Percentiles rank a stretch among this genome's conserved stretches.
Evolutionary conservation across 2,329 filamentous ascomycete species (phyloP).

Genomic region (Aureobasidium sp.): DNA sequence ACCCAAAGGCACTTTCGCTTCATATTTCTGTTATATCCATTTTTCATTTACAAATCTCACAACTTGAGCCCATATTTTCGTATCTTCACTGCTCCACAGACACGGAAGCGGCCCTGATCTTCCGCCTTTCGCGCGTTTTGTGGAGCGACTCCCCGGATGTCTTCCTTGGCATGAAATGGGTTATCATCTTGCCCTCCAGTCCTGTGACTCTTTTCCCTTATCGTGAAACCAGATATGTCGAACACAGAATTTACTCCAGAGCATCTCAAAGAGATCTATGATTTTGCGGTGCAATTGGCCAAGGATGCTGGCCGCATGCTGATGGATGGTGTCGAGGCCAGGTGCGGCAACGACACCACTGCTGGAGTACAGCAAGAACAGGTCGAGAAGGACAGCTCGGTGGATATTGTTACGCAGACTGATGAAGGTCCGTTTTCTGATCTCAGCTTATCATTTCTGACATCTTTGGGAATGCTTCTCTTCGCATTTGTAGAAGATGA

Average conservation of each 20-base stretch:
- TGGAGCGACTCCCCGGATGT: background rate
- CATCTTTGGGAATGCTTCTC: background rate
- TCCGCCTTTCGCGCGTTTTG: background rate
- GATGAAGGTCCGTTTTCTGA: constrained; percentile 53
- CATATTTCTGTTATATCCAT: background rate
- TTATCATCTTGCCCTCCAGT: background rate
- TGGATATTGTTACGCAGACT: constrained; percentile 71
- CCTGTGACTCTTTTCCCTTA: background rate
- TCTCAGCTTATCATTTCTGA: background rate
- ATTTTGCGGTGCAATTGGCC: constrained; percentile 63
- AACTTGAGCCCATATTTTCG: background rate
- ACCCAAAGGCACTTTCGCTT: background rate
- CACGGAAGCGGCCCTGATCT: constrained; percentile 2
- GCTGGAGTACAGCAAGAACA: constrained; percentile 27
- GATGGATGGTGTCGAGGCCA: constrained; percentile 54
- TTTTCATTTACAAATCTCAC: background rate
- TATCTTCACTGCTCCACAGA: background rate
- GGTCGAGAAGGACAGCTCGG: constrained; percentile 65
- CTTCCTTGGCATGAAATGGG: background rate
- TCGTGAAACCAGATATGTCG: background rate
- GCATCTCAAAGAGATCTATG: constrained; percentile 59
- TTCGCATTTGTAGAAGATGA: background rate
- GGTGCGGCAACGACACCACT: constrained; percentile 38
- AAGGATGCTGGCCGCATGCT: constrained; percentile 64
- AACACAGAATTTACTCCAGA: background rate